These are phyloP conservation scores for Penicillium sp. DNA, from an alignment of 2,329 filamentous ascomycete species.

Conservation along the genomic window DNA sequence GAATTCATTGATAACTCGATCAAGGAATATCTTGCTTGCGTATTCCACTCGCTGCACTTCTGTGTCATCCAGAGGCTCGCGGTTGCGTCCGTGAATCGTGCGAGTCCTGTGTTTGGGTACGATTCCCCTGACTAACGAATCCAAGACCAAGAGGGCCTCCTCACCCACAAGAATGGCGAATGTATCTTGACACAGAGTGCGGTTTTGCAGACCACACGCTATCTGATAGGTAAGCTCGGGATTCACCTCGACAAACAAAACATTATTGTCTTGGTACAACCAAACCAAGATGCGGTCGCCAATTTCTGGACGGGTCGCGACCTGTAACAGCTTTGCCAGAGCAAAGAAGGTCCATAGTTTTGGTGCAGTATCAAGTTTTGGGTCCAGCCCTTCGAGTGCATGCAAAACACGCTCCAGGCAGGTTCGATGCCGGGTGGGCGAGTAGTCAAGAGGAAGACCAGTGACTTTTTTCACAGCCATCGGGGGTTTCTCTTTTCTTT, in stretches of 20 bases:
- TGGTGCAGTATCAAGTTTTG: slow-evolving; percentile 60
- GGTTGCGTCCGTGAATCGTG: slow-evolving; percentile 44
- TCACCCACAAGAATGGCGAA: slow-evolving; percentile 63
- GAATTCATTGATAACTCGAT: slow-evolving; percentile 41
- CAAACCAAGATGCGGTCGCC: slow-evolving; percentile 53
- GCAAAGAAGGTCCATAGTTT: slow-evolving; percentile 65
- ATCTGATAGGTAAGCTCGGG: slow-evolving; percentile 60
- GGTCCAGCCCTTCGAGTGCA: slow-evolving; percentile 51
- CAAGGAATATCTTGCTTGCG: slow-evolving; percentile 52
- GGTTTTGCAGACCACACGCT: slow-evolving; percentile 39
- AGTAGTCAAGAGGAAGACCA: slow-evolving; percentile 52
- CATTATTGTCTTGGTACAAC: slow-evolving; percentile 55
- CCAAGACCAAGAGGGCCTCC: slow-evolving; percentile 47
- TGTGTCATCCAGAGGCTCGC: slow-evolving; percentile 51
- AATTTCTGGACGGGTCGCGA: slow-evolving; percentile 29
- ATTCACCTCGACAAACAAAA: slow-evolving; percentile 58
- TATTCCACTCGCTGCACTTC: slow-evolving; percentile 57
- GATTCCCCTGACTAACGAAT: neutral
- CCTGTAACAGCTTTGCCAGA: slow-evolving; percentile 57
- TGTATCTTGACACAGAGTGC: slow-evolving; percentile 38
- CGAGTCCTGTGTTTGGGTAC: slow-evolving; percentile 17
- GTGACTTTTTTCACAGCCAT: neutral
- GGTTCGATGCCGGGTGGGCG: slow-evolving; percentile 58
- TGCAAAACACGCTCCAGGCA: slow-evolving; percentile 62
- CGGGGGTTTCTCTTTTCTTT: neutral